A percentile compares a stretch with the other conserved stretches of the same genome.
These are phyloP conservation scores for Cyberlindnera petersonii DNA, from an alignment of 805 yeast species.

Conservation along the genomic window DNA sequence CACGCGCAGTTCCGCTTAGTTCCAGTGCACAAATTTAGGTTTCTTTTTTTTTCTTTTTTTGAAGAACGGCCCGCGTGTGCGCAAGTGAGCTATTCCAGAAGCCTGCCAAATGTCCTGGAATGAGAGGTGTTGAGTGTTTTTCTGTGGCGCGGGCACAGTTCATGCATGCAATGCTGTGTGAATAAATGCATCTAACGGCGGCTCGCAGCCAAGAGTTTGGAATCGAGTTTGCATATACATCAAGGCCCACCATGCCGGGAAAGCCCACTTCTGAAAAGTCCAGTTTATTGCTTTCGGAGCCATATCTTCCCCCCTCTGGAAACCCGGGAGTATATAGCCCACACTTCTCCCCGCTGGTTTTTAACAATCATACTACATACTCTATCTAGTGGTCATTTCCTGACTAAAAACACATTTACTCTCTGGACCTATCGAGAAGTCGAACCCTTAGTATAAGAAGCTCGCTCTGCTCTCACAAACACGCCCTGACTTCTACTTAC, in stretches of 20 bases:
- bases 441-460: too few relatives aligned
- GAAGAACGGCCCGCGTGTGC: too few relatives aligned
- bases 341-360: conserved; percentile 1
- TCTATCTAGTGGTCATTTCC: too few relatives aligned
- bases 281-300: background rate
- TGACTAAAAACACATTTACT: too few relatives aligned
- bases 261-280: background rate
- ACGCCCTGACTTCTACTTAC: too few relatives aligned
- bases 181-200: conserved; percentile 5
- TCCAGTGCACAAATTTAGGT: too few relatives aligned
- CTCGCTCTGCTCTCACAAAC: background rate
- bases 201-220: conserved; percentile 10
- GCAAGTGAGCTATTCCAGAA: conserved; percentile 1
- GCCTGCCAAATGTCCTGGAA: conserved; percentile 10
- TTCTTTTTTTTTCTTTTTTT: too few relatives aligned
- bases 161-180: background rate
- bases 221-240: conserved; percentile 4
- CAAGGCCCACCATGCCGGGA: conserved; percentile 1
- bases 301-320: background rate
- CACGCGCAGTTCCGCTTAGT: too few relatives aligned
- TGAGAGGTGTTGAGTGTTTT: conserved; percentile 10
- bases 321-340: conserved; percentile 4
- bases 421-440: too few relatives aligned
- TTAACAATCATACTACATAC: too few relatives aligned
- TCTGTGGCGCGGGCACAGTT: conserved; percentile 2